Conservation (phyloP, 1,284 basidiomycete genomes). For the Moesziomyces aphidis region DNA sequence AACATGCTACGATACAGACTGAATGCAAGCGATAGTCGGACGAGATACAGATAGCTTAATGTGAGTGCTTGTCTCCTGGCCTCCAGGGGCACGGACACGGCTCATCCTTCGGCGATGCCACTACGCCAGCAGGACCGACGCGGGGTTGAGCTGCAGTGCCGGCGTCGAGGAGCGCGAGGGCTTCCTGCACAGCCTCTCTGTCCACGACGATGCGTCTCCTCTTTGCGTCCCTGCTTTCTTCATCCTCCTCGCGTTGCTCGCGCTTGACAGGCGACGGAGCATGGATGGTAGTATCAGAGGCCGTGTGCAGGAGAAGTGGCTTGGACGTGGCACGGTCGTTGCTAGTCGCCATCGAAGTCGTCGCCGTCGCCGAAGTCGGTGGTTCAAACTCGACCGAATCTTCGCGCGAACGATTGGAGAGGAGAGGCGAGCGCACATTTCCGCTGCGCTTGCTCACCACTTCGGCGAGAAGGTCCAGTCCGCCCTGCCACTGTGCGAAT, state of each 20-base stretch:
- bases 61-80: conserved; percentile 26
- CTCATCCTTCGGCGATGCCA: conserved; percentile 10
- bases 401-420: conserved; percentile 27
- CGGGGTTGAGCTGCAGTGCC: conserved; percentile 38
- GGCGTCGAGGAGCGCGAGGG: conserved; percentile 52
- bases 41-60: background rate
- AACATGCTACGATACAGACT: background rate
- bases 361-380: conserved; percentile 7
- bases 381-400: conserved; percentile 45
- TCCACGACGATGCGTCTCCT: conserved; percentile 52
- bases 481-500: conserved; percentile 58
- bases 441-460: conserved; percentile 56
- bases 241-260: conserved; percentile 14
- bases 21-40: background rate
- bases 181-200: conserved; percentile 56
- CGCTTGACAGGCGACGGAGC: conserved; percentile 3
- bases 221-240: conserved; percentile 37
- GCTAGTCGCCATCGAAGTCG: conserved; percentile 12
- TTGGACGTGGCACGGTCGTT: conserved; percentile 35
- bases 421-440: conserved; percentile 38
- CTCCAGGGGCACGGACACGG: conserved; percentile 42
- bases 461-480: conserved; percentile 64
- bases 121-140: background rate
- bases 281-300: conserved; percentile 16
- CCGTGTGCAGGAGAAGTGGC: conserved; percentile 15